phyloP scores from a whole-genome alignment of 805 yeast species.

The Lachancea meyersii region DNA sequence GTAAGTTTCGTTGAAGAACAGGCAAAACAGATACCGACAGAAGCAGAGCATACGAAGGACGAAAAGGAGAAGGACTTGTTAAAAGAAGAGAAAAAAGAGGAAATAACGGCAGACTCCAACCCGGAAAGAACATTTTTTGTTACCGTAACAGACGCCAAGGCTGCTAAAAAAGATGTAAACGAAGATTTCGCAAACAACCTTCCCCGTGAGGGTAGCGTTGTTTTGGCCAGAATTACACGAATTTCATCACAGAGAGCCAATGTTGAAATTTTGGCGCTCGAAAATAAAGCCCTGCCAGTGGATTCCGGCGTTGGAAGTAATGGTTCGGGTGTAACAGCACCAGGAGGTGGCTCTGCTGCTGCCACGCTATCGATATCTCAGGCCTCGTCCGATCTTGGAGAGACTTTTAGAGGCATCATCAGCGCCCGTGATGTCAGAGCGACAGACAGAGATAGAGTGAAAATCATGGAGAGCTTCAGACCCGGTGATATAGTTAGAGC shows the following conservation, averaged over 20 bases:
- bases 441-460: conserved; percentile 84
- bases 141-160: neutral
- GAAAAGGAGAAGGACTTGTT: conserved; percentile 7
- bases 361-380: conserved; percentile 38
- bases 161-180: conserved; percentile 13
- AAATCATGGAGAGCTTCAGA: conserved; percentile 66
- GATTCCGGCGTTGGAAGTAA: conserved; percentile 66
- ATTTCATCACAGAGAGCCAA: conserved; percentile 64
- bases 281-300: conserved; percentile 47
- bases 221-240: conserved; percentile 66
- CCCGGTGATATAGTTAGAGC: conserved; percentile 95
- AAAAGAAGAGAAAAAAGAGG: neutral
- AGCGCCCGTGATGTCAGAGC: conserved; percentile 84
- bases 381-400: conserved; percentile 70
- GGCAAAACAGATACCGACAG: conserved; percentile 14
- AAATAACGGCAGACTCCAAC: neutral
- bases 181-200: conserved; percentile 41
- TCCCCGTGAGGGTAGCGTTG: conserved; percentile 82
- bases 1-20: conserved; percentile 32
- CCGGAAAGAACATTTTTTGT: conserved; percentile 13
- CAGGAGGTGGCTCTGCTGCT: conserved; percentile 55
- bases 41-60: neutral
- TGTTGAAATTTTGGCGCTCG: conserved; percentile 70
- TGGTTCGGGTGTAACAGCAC: conserved; percentile 36
- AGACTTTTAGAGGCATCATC: conserved; percentile 79